phyloP scores from a whole-genome alignment of 2,329 filamentous ascomycete species.

The Beauveria sp. region DNA sequence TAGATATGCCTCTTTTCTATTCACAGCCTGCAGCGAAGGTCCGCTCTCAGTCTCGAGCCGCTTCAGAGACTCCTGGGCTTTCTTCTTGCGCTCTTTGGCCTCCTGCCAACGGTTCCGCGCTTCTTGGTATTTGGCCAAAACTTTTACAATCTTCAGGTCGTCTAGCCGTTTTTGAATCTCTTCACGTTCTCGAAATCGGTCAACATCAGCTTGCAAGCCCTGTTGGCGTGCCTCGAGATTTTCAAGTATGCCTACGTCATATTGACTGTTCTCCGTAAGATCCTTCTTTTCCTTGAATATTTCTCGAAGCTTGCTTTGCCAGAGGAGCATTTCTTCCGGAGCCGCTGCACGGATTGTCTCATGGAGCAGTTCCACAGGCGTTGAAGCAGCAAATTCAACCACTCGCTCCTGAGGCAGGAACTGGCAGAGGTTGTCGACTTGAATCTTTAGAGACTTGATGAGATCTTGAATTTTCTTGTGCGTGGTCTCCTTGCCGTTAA shows the following conservation, averaged over 20 bases:
- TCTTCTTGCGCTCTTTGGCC: conserved; percentile 47
- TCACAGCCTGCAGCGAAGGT: conserved; percentile 63
- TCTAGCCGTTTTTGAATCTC: conserved; percentile 57
- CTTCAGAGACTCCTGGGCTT: conserved; percentile 48
- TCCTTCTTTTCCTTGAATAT: conserved; percentile 62
- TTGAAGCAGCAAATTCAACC: conserved; percentile 82
- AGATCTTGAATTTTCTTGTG: conserved; percentile 61
- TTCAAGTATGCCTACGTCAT: conserved; percentile 54
- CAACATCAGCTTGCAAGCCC: conserved; percentile 71
- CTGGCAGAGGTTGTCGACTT: conserved; percentile 96
- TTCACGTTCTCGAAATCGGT: conserved; percentile 69
- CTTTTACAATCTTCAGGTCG: conserved; percentile 56
- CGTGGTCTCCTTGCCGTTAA: conserved; percentile 59
- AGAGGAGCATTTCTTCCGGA: conserved; percentile 67
- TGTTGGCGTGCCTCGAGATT: conserved; percentile 66
- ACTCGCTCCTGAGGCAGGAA: conserved; percentile 95
- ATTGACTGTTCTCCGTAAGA: conserved; percentile 48
- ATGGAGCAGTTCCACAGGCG: conserved; percentile 70
- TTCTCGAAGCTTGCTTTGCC: conserved; percentile 67
- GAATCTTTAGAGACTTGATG: conserved; percentile 69
- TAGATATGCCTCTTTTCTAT: conserved; percentile 61
- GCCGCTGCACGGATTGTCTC: conserved; percentile 88
- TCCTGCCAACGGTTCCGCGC: conserved; percentile 39
- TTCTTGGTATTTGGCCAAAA: conserved; percentile 57
- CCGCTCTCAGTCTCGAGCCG: conserved; percentile 51